phyloP scores from a whole-genome alignment of 164 flowering plant genomes.

The Euptelea pleiosperma region DNA sequence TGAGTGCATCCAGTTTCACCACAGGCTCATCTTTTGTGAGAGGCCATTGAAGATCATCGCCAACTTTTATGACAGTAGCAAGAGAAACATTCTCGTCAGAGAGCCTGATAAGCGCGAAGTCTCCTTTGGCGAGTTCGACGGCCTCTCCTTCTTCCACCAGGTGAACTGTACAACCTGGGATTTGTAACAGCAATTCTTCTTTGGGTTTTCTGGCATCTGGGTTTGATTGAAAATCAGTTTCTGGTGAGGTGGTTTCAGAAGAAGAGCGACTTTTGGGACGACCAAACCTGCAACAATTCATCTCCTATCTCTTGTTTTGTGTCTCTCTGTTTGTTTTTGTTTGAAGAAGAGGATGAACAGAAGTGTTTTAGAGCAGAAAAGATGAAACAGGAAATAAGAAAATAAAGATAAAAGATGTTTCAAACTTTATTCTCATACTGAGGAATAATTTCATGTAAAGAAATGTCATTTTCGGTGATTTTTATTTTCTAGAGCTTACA shows the following conservation, averaged over 20 bases:
- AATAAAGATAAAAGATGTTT: constrained; percentile 28
- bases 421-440: too few species aligned
- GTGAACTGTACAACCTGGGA: constrained; percentile 62
- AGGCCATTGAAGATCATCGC: constrained; percentile 85
- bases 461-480: too few species aligned
- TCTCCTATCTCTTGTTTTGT: constrained; percentile 14
- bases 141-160: constrained; percentile 63
- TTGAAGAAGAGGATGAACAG: not conserved
- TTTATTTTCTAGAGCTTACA: too few species aligned
- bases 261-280: constrained; percentile 20
- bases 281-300: constrained; percentile 35
- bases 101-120: constrained; percentile 41
- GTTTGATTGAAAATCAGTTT: constrained; percentile 5
- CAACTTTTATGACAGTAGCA: constrained; percentile 59
- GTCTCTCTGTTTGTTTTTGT: not conserved
- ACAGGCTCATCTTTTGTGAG: constrained; percentile 91
- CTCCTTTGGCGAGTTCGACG: constrained; percentile 53
- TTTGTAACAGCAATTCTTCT: constrained; percentile 43
- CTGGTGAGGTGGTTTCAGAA: constrained; percentile 10
- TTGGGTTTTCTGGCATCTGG: constrained; percentile 25
- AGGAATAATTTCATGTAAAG: too few species aligned
- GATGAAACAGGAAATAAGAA: not conserved
- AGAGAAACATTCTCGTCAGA: constrained; percentile 42
- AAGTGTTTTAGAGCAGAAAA: not conserved
- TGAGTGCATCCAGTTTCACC: constrained; percentile 57